phyloP scores from a whole-genome alignment of 2,329 filamentous ascomycete species.

The Arthrobotrys sinensis region DNA sequence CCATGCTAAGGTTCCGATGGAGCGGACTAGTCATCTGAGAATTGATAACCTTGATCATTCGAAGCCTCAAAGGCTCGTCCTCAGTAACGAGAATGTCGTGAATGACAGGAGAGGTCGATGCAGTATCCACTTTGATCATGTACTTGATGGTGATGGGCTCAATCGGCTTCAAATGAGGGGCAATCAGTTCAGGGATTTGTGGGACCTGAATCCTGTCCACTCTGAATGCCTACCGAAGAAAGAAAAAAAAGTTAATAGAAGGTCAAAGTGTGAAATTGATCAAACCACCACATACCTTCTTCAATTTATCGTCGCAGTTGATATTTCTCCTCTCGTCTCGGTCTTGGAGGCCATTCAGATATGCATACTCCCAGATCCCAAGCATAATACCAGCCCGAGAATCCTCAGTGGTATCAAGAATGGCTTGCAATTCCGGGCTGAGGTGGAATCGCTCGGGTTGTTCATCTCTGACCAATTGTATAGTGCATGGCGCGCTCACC shows the following conservation, averaged over 20 bases:
- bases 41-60: slow-evolving; percentile 76
- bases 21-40: slow-evolving; percentile 80
- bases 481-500: slow-evolving; percentile 90
- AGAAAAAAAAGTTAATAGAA: neutral
- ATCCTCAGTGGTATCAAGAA: slow-evolving; percentile 88
- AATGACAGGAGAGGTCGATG: slow-evolving; percentile 85
- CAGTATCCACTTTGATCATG: slow-evolving; percentile 92
- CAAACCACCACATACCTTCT: slow-evolving; percentile 74
- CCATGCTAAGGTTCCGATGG: slow-evolving; percentile 80
- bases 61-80: slow-evolving; percentile 83
- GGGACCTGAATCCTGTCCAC: slow-evolving; percentile 87
- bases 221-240: slow-evolving; percentile 76
- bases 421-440: slow-evolving; percentile 82
- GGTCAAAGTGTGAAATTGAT: neutral
- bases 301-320: slow-evolving; percentile 86
- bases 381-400: slow-evolving; percentile 90
- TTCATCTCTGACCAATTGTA: slow-evolving; percentile 88
- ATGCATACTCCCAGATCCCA: slow-evolving; percentile 95
- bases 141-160: slow-evolving; percentile 88
- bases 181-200: slow-evolving; percentile 83
- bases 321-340: slow-evolving; percentile 96
- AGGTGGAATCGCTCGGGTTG: slow-evolving; percentile 86
- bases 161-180: slow-evolving; percentile 82
- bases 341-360: slow-evolving; percentile 86
- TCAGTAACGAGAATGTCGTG: slow-evolving; percentile 90